Conservation (phyloP, 352 stramenopile species). For the Pythium rishiriense region DNA sequence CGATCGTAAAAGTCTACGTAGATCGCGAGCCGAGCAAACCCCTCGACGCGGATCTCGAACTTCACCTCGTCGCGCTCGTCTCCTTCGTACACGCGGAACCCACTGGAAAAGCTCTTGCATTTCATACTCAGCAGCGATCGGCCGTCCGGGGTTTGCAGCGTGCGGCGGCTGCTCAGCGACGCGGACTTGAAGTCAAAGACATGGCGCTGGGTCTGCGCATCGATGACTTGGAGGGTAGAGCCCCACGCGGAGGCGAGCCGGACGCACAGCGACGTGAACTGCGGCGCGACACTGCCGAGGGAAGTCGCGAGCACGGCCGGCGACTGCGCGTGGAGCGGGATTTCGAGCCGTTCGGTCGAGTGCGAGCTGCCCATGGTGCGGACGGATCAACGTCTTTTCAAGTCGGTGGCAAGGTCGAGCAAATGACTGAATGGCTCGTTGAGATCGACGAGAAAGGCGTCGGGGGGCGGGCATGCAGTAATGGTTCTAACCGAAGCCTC, state of each 20-base stretch:
- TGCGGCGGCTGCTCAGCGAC: not conserved
- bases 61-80: not conserved
- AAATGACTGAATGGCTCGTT: not conserved
- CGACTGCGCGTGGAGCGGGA: slow-evolving; percentile 17
- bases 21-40: not conserved
- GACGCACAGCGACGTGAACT: slow-evolving; percentile 15
- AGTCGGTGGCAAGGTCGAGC: not conserved
- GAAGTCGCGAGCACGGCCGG: slow-evolving; percentile 3
- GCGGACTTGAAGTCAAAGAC: slow-evolving; percentile 6
- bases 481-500: too few species aligned
- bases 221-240: not conserved
- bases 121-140: not conserved
- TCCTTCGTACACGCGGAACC: slow-evolving; percentile 3
- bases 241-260: not conserved
- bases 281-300: not conserved
- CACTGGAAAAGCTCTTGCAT: not conserved
- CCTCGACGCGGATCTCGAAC: not conserved
- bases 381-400: not conserved
- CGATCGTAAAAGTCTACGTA: slow-evolving; percentile 10
- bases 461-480: too few species aligned
- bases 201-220: not conserved
- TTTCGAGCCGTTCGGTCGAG: slow-evolving; percentile 3
- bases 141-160: slow-evolving; percentile 1
- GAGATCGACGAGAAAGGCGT: too few species aligned
- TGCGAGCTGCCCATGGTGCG: slow-evolving; percentile 7